Evolutionary conservation across 257 asterid species (phyloP).

Genomic region (Gentiana dahurica): DNA sequence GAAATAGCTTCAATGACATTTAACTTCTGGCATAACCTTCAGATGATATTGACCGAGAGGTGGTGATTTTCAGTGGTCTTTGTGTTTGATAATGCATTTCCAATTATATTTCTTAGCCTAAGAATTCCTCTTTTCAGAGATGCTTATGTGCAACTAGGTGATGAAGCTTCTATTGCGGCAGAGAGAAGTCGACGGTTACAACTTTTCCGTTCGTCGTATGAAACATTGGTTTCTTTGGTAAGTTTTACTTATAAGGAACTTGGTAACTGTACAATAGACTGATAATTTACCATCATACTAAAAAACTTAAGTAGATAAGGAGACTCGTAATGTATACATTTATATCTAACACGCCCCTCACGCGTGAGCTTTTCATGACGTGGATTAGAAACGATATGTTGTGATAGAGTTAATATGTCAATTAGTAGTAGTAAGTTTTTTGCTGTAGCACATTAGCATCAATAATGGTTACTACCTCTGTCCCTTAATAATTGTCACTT

Average conservation of each 20-base stretch:
- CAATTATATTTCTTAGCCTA: constrained; percentile 2
- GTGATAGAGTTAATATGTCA: too few species aligned
- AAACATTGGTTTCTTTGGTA: constrained; percentile 88
- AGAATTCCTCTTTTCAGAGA: constrained; percentile 41
- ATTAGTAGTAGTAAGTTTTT: too few species aligned
- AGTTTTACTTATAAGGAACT: constrained; percentile 13
- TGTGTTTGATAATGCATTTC: neutral
- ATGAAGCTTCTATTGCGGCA: constrained; percentile 54
- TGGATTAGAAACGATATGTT: too few species aligned
- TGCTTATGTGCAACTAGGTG: constrained; percentile 42
- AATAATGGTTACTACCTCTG: too few species aligned
- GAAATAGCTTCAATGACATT: constrained; percentile 99
- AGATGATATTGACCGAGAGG: constrained; percentile 71
- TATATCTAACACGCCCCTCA: too few species aligned
- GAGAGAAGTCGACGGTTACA: constrained; percentile 62
- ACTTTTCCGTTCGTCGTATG: constrained; percentile 68
- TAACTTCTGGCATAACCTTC: constrained; percentile 98
- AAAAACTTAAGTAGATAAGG: too few species aligned
- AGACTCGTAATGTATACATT: too few species aligned
- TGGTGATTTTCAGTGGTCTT: constrained; percentile 18
- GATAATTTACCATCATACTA: neutral
- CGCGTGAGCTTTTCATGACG: too few species aligned
- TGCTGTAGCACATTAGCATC: too few species aligned
- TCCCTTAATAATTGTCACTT: too few species aligned
- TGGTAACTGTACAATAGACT: neutral